Evolutionary conservation across 73 alveolate genomes (phyloP).

Genomic region (Paramecium biaurelia): DNA sequence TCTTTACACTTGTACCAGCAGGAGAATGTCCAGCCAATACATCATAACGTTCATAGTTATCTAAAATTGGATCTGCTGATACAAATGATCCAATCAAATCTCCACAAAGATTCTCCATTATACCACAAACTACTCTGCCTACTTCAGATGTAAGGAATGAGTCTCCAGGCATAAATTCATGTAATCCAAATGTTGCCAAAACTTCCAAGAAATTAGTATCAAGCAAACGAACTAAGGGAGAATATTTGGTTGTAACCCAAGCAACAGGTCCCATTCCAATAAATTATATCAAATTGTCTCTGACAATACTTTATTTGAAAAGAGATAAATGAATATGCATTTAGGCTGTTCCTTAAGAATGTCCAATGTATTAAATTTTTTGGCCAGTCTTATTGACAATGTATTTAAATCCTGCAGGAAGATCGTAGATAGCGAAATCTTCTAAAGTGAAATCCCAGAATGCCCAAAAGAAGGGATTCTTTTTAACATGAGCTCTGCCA

Average conservation of each 20-base stretch:
- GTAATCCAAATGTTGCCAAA: slow-evolving; percentile 60
- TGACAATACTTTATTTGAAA: slow-evolving; percentile 58
- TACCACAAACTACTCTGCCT: slow-evolving; percentile 63
- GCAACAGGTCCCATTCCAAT: slow-evolving; percentile 73
- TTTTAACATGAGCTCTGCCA: slow-evolving; percentile 65
- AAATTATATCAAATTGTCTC: slow-evolving; percentile 52
- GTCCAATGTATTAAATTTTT: slow-evolving; percentile 88
- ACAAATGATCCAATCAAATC: slow-evolving; percentile 61
- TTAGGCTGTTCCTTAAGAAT: slow-evolving; percentile 94
- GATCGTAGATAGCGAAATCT: slow-evolving; percentile 91
- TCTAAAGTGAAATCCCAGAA: slow-evolving; percentile 92
- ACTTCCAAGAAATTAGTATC: slow-evolving; percentile 44
- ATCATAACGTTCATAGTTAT: slow-evolving; percentile 65
- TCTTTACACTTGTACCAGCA: slow-evolving; percentile 93
- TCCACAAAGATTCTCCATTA: slow-evolving; percentile 56
- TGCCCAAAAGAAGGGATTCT: slow-evolving; percentile 66
- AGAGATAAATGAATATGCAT: slow-evolving; percentile 82
- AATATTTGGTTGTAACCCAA: slow-evolving; percentile 39
- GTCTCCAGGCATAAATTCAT: slow-evolving; percentile 55
- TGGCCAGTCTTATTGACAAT: slow-evolving; percentile 73
- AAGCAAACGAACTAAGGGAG: slow-evolving; percentile 22
- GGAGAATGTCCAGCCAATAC: slow-evolving; percentile 92
- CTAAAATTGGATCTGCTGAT: slow-evolving; percentile 53
- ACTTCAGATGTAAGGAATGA: slow-evolving; percentile 13
- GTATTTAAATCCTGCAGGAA: slow-evolving; percentile 84